These are phyloP conservation scores for Acacia acuminata DNA, from an alignment of 306 rosid species.

Conservation along the genomic window DNA sequence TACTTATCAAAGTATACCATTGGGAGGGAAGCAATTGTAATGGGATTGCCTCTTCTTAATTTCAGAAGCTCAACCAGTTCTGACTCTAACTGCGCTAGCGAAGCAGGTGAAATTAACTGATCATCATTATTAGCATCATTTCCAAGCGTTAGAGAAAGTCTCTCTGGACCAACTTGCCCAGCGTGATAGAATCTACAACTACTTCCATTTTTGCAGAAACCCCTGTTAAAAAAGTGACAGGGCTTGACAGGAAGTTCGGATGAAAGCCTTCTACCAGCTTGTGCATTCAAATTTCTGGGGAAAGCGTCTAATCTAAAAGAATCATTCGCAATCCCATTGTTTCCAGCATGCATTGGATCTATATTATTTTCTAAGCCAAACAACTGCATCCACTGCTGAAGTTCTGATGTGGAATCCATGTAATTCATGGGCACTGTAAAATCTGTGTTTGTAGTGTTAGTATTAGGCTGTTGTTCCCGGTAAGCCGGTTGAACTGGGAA, in stretches of 20 bases:
- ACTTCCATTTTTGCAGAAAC: constrained; percentile 82
- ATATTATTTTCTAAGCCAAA: constrained; percentile 50
- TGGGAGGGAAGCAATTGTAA: constrained; percentile 88
- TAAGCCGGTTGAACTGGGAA: constrained; percentile 37
- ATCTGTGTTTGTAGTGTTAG: constrained; percentile 34
- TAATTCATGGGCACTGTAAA: constrained; percentile 29
- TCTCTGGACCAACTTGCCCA: constrained; percentile 48
- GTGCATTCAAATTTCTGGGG: constrained; percentile 27
- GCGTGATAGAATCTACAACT: constrained; percentile 62
- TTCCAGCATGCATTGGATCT: constrained; percentile 39
- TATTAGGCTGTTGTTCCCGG: constrained; percentile 48
- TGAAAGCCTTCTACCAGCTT: constrained; percentile 41
- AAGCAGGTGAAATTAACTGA: constrained; percentile 48
- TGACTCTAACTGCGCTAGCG: constrained; percentile 67
- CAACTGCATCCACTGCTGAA: constrained; percentile 42
- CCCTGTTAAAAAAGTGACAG: constrained; percentile 77
- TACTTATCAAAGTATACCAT: constrained; percentile 74
- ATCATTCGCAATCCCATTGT: constrained; percentile 35
- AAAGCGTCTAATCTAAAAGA: constrained; percentile 42
- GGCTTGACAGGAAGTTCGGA: constrained; percentile 56
- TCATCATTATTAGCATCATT: constrained; percentile 47
- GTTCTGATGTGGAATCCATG: constrained; percentile 47
- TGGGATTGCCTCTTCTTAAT: constrained; percentile 63
- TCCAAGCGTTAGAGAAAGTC: constrained; percentile 43
- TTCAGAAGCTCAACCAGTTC: constrained; percentile 73